Conservation (phyloP, 805 yeast genomes). For the Wickerhamiella vanderwaltii region DNA sequence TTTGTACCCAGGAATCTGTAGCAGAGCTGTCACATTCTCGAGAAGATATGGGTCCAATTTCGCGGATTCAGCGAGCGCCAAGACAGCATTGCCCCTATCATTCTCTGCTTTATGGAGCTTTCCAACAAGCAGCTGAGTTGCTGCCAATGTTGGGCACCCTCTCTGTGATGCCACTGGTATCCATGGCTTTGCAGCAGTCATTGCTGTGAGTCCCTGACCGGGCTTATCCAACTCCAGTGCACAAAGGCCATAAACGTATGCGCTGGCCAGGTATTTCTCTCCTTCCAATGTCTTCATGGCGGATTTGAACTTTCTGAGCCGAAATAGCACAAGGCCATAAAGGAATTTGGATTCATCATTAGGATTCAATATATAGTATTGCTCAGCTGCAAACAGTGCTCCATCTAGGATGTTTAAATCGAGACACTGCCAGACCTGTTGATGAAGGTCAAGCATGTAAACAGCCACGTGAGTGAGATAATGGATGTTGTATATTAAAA, state of each 20-base stretch:
- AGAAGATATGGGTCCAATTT: constrained; percentile 68
- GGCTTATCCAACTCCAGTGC: constrained; percentile 44
- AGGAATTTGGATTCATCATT: constrained; percentile 53
- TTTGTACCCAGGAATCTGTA: constrained; percentile 51
- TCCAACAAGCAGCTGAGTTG: constrained; percentile 57
- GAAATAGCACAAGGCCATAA: constrained; percentile 53
- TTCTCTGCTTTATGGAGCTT: constrained; percentile 48
- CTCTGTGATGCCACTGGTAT: constrained; percentile 17
- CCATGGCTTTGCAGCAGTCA: constrained; percentile 23
- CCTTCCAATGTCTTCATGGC: constrained; percentile 36
- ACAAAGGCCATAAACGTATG: constrained; percentile 59
- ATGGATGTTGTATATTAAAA: too few relatives aligned
- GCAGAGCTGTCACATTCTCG: constrained; percentile 72
- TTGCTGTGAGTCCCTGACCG: constrained; percentile 49
- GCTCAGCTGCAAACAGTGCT: constrained; percentile 80
- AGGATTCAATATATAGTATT: constrained; percentile 52
- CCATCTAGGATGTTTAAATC: constrained; percentile 58
- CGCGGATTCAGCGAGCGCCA: constrained; percentile 57
- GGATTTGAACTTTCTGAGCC: constrained; percentile 46
- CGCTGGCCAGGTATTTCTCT: constrained; percentile 57
- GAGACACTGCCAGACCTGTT: constrained; percentile 46
- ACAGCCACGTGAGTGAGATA: not conserved
- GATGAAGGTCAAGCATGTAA: constrained; percentile 11
- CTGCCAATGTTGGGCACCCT: constrained; percentile 52
- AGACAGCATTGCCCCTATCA: constrained; percentile 50